Percentiles rank a stretch among this genome's conserved stretches.
Evolutionary conservation across 306 rosid genomes (phyloP).

Genomic region (Inga leiocalycina): DNA sequence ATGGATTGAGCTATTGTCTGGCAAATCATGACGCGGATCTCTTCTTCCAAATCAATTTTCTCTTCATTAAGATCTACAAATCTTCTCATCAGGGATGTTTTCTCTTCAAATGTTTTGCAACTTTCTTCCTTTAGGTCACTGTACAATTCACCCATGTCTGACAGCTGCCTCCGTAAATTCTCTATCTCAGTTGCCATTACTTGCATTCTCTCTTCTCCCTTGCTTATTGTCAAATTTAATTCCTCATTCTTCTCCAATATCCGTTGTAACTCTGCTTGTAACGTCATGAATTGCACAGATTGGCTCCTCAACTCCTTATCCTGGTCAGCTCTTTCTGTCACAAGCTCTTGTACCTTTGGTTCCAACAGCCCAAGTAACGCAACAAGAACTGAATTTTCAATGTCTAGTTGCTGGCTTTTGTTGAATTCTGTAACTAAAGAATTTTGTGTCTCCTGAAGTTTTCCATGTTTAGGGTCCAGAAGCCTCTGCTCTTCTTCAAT

Average conservation of each 20-base stretch:
- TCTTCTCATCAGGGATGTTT: conserved; percentile 49
- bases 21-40: conserved; percentile 51
- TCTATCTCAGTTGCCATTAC: conserved; percentile 48
- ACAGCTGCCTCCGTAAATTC: conserved; percentile 50
- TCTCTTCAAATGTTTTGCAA: conserved; percentile 55
- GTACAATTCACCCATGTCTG: conserved; percentile 51
- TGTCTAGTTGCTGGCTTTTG: conserved; percentile 52
- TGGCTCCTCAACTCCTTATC: conserved; percentile 52
- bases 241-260: conserved; percentile 60
- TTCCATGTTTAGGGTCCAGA: conserved; percentile 45
- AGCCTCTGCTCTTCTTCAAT: conserved; percentile 55
- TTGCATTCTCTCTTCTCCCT: conserved; percentile 62
- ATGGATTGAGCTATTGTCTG: conserved; percentile 67
- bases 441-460: conserved; percentile 58
- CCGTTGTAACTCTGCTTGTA: conserved; percentile 54
- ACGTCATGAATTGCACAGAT: conserved; percentile 52
- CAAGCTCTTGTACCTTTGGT: conserved; percentile 42
- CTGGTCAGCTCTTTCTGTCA: conserved; percentile 55
- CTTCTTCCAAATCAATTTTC: conserved; percentile 59
- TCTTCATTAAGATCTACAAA: conserved; percentile 53
- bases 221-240: conserved; percentile 55
- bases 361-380: conserved; percentile 63
- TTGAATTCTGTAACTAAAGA: conserved; percentile 41
- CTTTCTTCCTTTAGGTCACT: conserved; percentile 57
- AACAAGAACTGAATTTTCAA: conserved; percentile 73